These are phyloP conservation scores for Penicillium crystallinum DNA, from an alignment of 495 filamentous ascomycete genomes.

Conservation along the genomic window DNA sequence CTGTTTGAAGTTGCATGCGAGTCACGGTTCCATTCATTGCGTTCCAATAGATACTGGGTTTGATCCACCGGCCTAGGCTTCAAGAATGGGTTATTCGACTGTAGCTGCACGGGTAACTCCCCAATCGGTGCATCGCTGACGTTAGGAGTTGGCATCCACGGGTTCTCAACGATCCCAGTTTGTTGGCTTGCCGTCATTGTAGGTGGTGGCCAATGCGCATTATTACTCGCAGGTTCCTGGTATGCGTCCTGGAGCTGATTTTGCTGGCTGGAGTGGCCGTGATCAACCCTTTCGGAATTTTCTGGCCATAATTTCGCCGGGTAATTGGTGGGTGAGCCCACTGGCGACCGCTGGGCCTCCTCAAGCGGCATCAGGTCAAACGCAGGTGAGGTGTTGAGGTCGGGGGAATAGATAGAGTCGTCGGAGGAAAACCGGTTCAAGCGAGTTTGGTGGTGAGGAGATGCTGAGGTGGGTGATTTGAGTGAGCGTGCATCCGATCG, in stretches of 20 bases:
- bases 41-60: constrained; percentile 21
- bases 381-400: constrained; percentile 40
- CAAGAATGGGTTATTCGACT: constrained; percentile 44
- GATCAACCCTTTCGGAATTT: constrained; percentile 18
- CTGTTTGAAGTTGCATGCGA: constrained; percentile 24
- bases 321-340: constrained; percentile 27
- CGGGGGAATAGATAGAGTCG: constrained; percentile 39
- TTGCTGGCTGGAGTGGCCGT: constrained; percentile 9
- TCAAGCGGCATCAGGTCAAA: constrained; percentile 44
- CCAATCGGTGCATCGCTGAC: constrained; percentile 12
- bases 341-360: constrained; percentile 40
- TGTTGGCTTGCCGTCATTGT: constrained; percentile 25
- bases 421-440: constrained; percentile 29
- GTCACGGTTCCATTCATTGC: constrained; percentile 18
- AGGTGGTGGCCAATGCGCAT: constrained; percentile 17
- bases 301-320: constrained; percentile 34
- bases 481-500: constrained; percentile 23
- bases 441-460: constrained; percentile 26
- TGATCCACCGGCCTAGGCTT: constrained; percentile 22
- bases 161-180: constrained; percentile 20
- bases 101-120: constrained; percentile 32
- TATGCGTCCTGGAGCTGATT: constrained; percentile 2
- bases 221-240: constrained; percentile 6
- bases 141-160: constrained; percentile 15
- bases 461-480: constrained; percentile 26